Evolutionary conservation across 306 rosid species (phyloP).

Genomic region (Psophocarpus tetragonolobus): DNA sequence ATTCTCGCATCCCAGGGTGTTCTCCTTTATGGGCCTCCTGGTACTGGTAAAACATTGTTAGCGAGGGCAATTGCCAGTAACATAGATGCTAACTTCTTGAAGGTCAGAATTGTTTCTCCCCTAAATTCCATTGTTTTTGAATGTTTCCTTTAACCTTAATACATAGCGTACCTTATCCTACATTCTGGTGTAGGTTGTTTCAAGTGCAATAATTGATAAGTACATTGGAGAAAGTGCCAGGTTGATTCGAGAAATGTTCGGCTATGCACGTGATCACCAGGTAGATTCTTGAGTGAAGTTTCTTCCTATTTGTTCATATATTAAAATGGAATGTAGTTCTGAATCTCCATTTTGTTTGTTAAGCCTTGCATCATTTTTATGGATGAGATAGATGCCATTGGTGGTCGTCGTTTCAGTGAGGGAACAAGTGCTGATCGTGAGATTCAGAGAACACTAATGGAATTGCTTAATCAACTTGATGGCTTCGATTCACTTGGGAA

Average conservation of each 20-base stretch:
- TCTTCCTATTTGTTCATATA: constrained; percentile 1
- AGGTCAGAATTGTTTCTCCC: constrained; percentile 50
- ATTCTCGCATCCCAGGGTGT: constrained; percentile 68
- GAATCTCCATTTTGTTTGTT: constrained; percentile 23
- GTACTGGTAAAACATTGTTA: constrained; percentile 90
- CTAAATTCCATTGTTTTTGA: background rate
- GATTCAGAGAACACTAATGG: constrained; percentile 96
- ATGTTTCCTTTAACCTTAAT: background rate
- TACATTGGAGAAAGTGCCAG: constrained; percentile 97
- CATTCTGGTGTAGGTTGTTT: constrained; percentile 67
- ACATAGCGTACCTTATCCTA: constrained; percentile 10
- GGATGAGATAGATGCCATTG: constrained; percentile 99
- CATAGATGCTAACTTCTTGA: constrained; percentile 92
- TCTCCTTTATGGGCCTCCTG: constrained; percentile 98
- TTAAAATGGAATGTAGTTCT: constrained; percentile 19
- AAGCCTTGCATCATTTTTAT: constrained; percentile 98
- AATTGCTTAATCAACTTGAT: constrained; percentile 93
- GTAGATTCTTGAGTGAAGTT: constrained; percentile 43
- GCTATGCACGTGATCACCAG: constrained; percentile 98
- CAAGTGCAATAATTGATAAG: constrained; percentile 95
- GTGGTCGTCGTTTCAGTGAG: constrained; percentile 96
- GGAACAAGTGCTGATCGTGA: constrained; percentile 99
- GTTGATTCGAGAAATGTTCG: constrained; percentile 94
- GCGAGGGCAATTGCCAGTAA: constrained; percentile 98
- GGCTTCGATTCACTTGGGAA: constrained; percentile 97